Conservation (phyloP, 306 rosid species). For the peach (Prunus persica) region Prunus_persica_NCBIv2 NC_034009.1:29644001-29644500, state of each 20-base stretch:
- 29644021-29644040: neutral
- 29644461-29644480: no score
- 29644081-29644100: neutral
- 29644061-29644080: neutral
- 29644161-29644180: neutral
- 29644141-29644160: neutral
- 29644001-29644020: neutral
- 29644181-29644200: neutral
- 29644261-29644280: neutral
- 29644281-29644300: no score
- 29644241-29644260: neutral
- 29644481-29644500: no score
- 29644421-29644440: neutral
- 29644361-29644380: no score
- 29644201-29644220: neutral
- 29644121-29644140: neutral
- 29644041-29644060: no score
- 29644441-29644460: no score
- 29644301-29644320: slow-evolving; percentile 9
- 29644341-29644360: no score
- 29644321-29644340: neutral
- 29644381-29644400: no score
- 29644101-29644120: neutral
- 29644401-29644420: no score
- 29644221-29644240: neutral